Base-by-base conservation (phyloP, 306 rosid species). In the Cercis canadensis region DNA sequence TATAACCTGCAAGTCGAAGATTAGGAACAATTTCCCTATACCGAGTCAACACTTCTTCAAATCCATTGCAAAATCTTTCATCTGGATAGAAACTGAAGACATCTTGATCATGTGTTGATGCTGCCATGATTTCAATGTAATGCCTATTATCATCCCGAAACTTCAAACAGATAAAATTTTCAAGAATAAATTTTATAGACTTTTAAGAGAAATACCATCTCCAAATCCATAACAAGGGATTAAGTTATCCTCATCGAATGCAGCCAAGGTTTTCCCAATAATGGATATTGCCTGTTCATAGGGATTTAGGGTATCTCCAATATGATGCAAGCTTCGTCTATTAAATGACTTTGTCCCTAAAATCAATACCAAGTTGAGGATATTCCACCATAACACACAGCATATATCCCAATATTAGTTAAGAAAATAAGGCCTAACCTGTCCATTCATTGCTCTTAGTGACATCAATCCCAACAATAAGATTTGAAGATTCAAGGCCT, bases 381-480 rank as follows among this genome's bases (percentile, higher is more conserved):
- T 21, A 33, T 65, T 78, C 74, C 78, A 71, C 57, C 7, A 33
- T 34, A 73, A 58, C 39, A 15, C 40, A 45, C 41, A 14, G 47
- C 44, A 18, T 4, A 8, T n/a, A 51, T 16, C 16, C 11, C 19
- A 65, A 46, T 8, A 56, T 50, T 31, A 6, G 37, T 70, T 21
- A 12, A 9, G n/a, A 37, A 13, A 72, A 11, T 24, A 17, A 59
- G 8, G 39, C 57, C 63, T 73, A 34, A 88, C 95, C 95, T 80
- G 95, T 88, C 95, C 95, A 86, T 54, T 88, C 95, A 39, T 88
- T 86, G 80, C 95, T 86, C 81, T 84, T 88, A 15, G 95, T 88
- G 78, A 88, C 86, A 80, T 88, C 95, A 73, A 88, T 79, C 6
- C 91, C 95, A 50, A 88, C 87, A 59, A 88, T 86, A 54, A 88